phyloP scores from a whole-genome alignment of 495 filamentous ascomycete species.

The Jackrogersella minutella region DNA sequence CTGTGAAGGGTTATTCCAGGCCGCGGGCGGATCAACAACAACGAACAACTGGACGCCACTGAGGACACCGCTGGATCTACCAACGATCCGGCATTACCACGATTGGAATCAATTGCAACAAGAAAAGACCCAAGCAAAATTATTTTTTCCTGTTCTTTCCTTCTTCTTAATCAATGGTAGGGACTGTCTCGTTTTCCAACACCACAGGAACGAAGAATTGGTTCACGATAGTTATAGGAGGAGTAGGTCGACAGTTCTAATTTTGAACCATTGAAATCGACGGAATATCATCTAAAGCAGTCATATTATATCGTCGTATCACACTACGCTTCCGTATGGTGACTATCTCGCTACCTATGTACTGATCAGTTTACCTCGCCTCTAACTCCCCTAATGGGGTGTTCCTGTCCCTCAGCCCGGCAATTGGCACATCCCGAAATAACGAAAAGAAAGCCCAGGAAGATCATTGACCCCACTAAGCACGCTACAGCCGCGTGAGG shows the following conservation, averaged over 20 bases:
- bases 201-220: conserved; percentile 21
- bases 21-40: conserved; percentile 8
- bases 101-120: conserved; percentile 22
- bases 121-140: conserved; percentile 3
- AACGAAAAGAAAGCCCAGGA: conserved; percentile 17
- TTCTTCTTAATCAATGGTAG: not conserved
- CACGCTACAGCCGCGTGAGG: conserved; percentile 19
- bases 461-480: conserved; percentile 36
- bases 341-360: conserved; percentile 27
- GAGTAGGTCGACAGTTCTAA: conserved; percentile 8
- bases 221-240: conserved; percentile 19
- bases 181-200: conserved; percentile 5
- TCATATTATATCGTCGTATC: conserved; percentile 31
- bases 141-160: too few relatives aligned
- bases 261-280: conserved; percentile 18
- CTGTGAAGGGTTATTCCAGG: conserved; percentile 7
- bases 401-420: conserved; percentile 29
- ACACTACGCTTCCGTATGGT: conserved; percentile 17
- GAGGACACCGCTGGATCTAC: conserved; percentile 14
- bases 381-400: conserved; percentile 30
- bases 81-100: conserved; percentile 29
- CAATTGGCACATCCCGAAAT: conserved; percentile 33
- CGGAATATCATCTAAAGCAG: conserved; percentile 11
- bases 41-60: conserved; percentile 1
- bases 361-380: conserved; percentile 37